Evolutionary conservation across 2,329 filamentous ascomycete species (phyloP), one percentile per base, ranked within the genome.

Genomic region (Capronia coronata): DNA sequence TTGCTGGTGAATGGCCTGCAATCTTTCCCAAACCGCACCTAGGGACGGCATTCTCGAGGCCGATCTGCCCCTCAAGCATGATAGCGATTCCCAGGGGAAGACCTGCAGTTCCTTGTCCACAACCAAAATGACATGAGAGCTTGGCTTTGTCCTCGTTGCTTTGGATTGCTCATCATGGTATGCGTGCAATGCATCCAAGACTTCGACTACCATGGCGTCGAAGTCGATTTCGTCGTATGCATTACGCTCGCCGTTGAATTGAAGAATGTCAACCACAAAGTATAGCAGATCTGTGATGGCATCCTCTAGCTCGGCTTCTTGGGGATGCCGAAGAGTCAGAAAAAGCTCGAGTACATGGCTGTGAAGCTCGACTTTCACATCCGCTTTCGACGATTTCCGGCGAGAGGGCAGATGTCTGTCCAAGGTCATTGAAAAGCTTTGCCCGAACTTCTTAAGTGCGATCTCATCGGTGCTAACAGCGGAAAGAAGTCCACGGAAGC

Each of bases 211-310:
- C 80, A 98, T 94, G 59, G 76, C 72, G 59, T 98, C 93, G 63
- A 97, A 94, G 67, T 97, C 91, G 55, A 98, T 87, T 69, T 98
- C 93, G 61, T 98, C 93, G 67, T 96, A 96, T 0, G 94, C 93
- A 64, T 97, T 98, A 41, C 83, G 80, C 69, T 98, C 94, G 13
- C 93, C 93, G 60, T 95, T 87, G 67, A 98, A 97, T 65, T 97
- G 93, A 2, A 98, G 75, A 44, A 97, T 90, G 62, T 98, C 93
- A 4, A 98, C 84, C 1, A 97, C 86, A 64, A 97, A 97, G 69
- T 96, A 97, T 2, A 98, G 77, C 22, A 98, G 72, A 64, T 98
- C 93, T 59, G 84, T 88, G n/a, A 98, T 71, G 0, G 84, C 81
- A 62, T 97, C 91, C 56, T 97, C 91, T 18, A 94, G 77, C 55